Percentiles rank a stretch among this genome's conserved stretches.
These are phyloP conservation scores for Colletotrichum tabaci DNA, from an alignment of 2,329 filamentous ascomycete genomes.

Conservation along the genomic window DNA sequence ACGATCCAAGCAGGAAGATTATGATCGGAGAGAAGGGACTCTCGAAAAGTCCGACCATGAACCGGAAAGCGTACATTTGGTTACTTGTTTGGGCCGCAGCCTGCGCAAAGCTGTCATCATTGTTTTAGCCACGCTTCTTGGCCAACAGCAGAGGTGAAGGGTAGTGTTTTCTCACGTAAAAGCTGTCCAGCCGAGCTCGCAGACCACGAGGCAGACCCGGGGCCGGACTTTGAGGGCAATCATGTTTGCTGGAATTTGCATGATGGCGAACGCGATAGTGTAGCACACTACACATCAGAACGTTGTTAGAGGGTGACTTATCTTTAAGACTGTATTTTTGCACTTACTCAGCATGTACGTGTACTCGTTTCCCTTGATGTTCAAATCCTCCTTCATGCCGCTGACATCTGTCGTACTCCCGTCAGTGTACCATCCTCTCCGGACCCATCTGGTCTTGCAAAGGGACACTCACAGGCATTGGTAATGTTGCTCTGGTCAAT, in stretches of 20 bases:
- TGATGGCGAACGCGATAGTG: slow-evolving; percentile 74
- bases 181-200: slow-evolving; percentile 42
- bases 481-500: slow-evolving; percentile 34
- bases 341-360: slow-evolving; percentile 31
- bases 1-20: slow-evolving; percentile 50
- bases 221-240: slow-evolving; percentile 75
- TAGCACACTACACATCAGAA: slow-evolving; percentile 18
- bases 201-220: slow-evolving; percentile 72
- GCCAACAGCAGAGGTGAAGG: background rate
- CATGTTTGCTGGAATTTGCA: slow-evolving; percentile 77
- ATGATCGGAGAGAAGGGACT: slow-evolving; percentile 49
- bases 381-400: slow-evolving; percentile 27
- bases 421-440: no score
- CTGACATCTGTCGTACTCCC: background rate
- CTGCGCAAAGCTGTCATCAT: slow-evolving; percentile 6
- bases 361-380: slow-evolving; percentile 24
- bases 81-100: slow-evolving; percentile 22
- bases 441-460: background rate
- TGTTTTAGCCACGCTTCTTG: background rate
- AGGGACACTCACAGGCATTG: slow-evolving; percentile 16
- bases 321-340: no score
- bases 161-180: slow-evolving; percentile 18
- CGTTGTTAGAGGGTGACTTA: no score
- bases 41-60: slow-evolving; percentile 52
- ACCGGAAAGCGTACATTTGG: slow-evolving; percentile 52